These are phyloP conservation scores for Backusella liffmaniae DNA, from an alignment of 192 early-diverging fungal genomes.

Conservation along the genomic window DNA sequence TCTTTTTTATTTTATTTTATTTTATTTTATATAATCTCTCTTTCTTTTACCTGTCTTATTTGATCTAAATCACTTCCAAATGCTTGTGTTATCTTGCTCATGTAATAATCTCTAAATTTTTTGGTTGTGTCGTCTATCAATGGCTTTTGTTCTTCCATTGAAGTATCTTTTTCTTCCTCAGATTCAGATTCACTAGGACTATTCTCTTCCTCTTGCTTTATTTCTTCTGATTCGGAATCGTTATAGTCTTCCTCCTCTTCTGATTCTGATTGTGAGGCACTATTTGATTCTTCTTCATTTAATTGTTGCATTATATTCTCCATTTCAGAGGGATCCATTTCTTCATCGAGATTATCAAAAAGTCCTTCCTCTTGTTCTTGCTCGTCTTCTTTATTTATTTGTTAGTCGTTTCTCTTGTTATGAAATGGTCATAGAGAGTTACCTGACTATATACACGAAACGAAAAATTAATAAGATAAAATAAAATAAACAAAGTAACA, in stretches of 20 bases:
- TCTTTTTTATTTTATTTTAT: too few relatives aligned
- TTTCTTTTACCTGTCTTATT: conserved; percentile 32
- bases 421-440: neutral
- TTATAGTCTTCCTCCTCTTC: conserved; percentile 7
- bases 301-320: conserved; percentile 17
- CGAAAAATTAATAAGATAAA: neutral
- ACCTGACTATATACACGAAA: neutral
- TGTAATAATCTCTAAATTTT: conserved; percentile 37
- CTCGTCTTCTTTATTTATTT: neutral
- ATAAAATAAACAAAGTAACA: neutral
- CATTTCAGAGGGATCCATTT: conserved; percentile 20
- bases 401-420: neutral
- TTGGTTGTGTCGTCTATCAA: conserved; percentile 10
- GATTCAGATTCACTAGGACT: neutral
- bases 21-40: neutral
- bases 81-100: conserved; percentile 37
- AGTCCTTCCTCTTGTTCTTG: conserved; percentile 12
- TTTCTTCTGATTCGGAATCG: neutral
- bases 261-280: neutral
- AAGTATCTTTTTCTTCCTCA: neutral
- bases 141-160: neutral
- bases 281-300: neutral
- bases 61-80: conserved; percentile 41
- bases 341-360: conserved; percentile 30
- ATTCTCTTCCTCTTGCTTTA: conserved; percentile 7